Base-by-base conservation (phyloP, 352 stramenopile genomes). In the Plasmopara halstedii region DNA sequence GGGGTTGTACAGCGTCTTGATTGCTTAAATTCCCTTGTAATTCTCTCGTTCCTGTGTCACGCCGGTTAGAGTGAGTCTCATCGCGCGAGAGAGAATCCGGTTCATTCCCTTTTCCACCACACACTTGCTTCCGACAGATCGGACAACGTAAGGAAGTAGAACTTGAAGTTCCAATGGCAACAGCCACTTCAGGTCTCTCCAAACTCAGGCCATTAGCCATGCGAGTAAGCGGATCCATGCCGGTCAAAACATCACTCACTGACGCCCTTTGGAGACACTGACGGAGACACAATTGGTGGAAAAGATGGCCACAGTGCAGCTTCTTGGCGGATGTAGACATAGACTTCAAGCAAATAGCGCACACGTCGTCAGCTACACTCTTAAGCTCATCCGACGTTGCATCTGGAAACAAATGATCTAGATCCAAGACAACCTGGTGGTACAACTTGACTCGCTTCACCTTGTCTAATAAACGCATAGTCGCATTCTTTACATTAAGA, bases 401-500 rank as follows among this genome's bases (percentile, higher is more conserved):
- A 35, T 87, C 62, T 0, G 68, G 68, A 19, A 89, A 89, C 15
- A 77, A 31, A 6, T 69, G 53, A 34, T 89, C 78, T 18, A 89
- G 53, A 19, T 87, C 78, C 17, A 86, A 37, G n/a, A 83, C 74
- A 19, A 86, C 66, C 39, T 77, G 68, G 18, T 87, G 70, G 46
- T 87, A 87, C 18, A 78, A 42, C 26, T 83, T 77, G 1, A 86
- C 71, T 23, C 82, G 67, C 27, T 77, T 83, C 29, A 73, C 33
- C 48, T 86, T 85, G 41, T 85, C 73, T 20, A 87, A 49, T 7
- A 89, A 44, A 17, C 74, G 50, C 15, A 85, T 64, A 0, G 73
- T 87, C 9, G 78, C 74, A 25, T 83, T 87, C 54, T 89, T 89
- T n/a, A 89, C 74, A 23, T 85, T 87, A 15, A 89, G 43, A 31